Conservation (phyloP, 1,139 yeast genomes). For the Lodderomyces parapsilosis region DNA sequence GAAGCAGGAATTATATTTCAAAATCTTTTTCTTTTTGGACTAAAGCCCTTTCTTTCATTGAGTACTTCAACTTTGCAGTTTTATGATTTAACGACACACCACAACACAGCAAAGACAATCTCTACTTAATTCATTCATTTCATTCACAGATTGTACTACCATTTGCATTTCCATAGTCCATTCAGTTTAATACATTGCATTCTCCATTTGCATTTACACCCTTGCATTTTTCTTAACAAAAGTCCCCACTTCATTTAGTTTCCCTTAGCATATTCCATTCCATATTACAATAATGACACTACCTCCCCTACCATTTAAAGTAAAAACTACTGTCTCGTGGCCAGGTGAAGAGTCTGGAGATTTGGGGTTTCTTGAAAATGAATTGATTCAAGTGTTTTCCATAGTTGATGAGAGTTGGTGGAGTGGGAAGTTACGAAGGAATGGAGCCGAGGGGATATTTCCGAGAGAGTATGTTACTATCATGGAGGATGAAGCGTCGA, state of each 20-base stretch:
- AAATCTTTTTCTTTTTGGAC: not conserved
- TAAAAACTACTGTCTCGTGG: conserved; percentile 83
- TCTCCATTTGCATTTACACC: not conserved
- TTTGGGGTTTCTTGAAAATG: conserved; percentile 91
- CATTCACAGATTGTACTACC: not conserved
- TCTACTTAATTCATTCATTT: not conserved
- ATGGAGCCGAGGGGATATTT: conserved; percentile 79
- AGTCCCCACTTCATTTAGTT: not conserved
- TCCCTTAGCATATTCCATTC: not conserved
- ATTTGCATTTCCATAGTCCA: not conserved
- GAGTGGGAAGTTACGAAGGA: conserved; percentile 79
- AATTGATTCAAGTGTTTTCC: conserved; percentile 76
- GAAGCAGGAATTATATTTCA: not conserved
- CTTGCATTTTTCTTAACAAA: not conserved
- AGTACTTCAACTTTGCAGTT: not conserved
- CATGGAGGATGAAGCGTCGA: conserved; percentile 28
- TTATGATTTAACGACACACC: not conserved
- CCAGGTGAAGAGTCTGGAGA: conserved; percentile 86
- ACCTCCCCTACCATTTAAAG: conserved; percentile 64
- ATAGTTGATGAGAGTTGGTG: conserved; percentile 91
- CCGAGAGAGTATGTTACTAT: conserved; percentile 84
- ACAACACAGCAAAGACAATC: not conserved
- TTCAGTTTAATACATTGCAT: not conserved
- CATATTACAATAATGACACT: conserved; percentile 9
- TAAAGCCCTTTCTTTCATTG: not conserved